Evolutionary conservation across 208 protist genomes (phyloP).

Genomic region (Novymonas esmeraldas): DNA sequence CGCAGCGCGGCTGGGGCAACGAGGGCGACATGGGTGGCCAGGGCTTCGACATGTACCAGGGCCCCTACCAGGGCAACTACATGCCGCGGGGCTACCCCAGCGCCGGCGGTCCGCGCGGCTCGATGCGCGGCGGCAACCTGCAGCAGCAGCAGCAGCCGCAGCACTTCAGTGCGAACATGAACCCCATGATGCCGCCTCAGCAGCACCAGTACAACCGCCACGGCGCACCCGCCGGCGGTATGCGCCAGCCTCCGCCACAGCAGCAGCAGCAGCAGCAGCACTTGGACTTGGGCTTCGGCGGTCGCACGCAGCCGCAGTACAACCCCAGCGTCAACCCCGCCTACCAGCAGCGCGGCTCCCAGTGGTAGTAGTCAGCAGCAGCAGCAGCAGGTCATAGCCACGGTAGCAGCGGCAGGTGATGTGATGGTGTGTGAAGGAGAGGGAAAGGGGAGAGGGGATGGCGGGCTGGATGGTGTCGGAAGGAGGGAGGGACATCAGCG

Average conservation of each 20-base stretch:
- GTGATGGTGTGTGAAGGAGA: too few relatives aligned
- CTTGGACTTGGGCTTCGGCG: conserved; percentile 27
- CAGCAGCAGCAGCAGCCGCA: conserved; percentile 24
- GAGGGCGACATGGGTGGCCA: conserved; percentile 18
- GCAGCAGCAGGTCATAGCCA: too few relatives aligned
- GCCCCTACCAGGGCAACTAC: conserved; percentile 17
- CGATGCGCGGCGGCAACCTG: conserved; percentile 17
- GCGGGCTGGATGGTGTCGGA: too few relatives aligned
- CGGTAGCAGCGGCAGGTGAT: too few relatives aligned
- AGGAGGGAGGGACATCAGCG: too few relatives aligned
- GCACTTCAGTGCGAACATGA: conserved; percentile 27
- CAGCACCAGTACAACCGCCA: conserved; percentile 24
- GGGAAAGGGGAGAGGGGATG: too few relatives aligned
- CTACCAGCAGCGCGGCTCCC: conserved; percentile 31
- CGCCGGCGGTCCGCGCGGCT: conserved; percentile 9
- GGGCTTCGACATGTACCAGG: conserved; percentile 20
- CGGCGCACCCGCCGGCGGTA: conserved; percentile 15
- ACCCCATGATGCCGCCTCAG: conserved; percentile 36
- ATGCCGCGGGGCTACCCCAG: conserved; percentile 14
- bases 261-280: conserved; percentile 18
- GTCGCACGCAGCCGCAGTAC: conserved; percentile 41
- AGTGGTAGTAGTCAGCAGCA: too few relatives aligned
- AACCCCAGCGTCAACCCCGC: conserved; percentile 20
- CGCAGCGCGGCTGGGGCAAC: conserved; percentile 30
- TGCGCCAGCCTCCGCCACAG: conserved; percentile 14